Evolutionary conservation across 2,329 filamentous ascomycete species (phyloP), one percentile per base, ranked within the genome.

Genomic region (Bimuria novae-zelandiae): DNA sequence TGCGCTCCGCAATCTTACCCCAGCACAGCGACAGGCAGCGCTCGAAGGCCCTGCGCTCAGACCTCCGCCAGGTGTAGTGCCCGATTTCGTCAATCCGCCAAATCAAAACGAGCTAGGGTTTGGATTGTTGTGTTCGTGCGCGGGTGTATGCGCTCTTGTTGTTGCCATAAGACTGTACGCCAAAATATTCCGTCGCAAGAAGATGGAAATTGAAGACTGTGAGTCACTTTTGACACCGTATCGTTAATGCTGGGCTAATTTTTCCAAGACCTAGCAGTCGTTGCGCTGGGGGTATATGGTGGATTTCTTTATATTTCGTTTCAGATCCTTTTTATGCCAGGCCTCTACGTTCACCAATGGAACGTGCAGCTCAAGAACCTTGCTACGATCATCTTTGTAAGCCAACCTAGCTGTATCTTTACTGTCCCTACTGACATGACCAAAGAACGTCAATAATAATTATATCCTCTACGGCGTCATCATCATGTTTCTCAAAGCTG

Each of bases 261-360:
- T 7, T 7, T 42, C 14, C 6, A 6, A 42, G 22, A 29, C 40
- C 19, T 42, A 8, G 40, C 11, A 12, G 19, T 42, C 16, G 40
- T 29, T 25, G 40, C 40, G 19, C 5, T 33, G 33, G 52, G 42
- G 4, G 21, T 44, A 4, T 49, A 41, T 22, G 54, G 45, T 8
- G 55, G 57, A 5, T 55, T 49, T n/a, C 35, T 57, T 12, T 58
- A 55, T 30, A 35, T 46, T 30, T 41, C 29, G 2, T 47, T 27
- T 12, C 32, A 37, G 25, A 35, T 54, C 16, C 6, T 51, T 12
- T 7, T 33, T 4, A 7, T 37, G 17, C 48, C 55, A 12, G 55
- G 58, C 4, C 23, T 49, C 22, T 55, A 53, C 41, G 50, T 61
- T 12, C 51, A 59, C 35, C 44, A 47, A 39, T 59, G 56, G 55